Percentiles rank a stretch among this genome's conserved stretches.
Conservation (phyloP, 2,329 filamentous ascomycete species). For the Ceratocystis albifundus region DNA sequence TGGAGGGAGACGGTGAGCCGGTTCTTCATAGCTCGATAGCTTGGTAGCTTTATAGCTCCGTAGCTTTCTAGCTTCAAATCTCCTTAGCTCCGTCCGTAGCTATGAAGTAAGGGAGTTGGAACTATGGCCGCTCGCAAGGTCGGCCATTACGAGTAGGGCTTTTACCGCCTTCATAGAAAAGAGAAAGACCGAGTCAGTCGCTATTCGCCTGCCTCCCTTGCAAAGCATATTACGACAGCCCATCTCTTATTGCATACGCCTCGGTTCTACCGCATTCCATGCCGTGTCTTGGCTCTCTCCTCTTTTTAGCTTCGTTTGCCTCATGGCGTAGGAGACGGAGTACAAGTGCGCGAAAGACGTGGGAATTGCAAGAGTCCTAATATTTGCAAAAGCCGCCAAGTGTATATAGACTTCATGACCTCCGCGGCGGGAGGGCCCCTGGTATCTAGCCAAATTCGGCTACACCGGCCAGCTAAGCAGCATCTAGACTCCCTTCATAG, state of each 20-base stretch:
- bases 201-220: not conserved
- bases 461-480: not conserved
- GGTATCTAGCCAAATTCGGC: not conserved
- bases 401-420: constrained; percentile 10
- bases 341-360: not conserved
- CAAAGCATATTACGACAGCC: too few relatives aligned
- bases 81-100: not conserved
- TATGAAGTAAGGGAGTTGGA: not conserved
- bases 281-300: not conserved
- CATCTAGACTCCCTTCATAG: constrained; percentile 3
- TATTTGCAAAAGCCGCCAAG: not conserved
- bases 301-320: not conserved
- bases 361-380: too few relatives aligned
- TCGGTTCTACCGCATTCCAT: not conserved
- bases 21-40: too few relatives aligned
- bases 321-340: not conserved
- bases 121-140: not conserved
- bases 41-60: not conserved
- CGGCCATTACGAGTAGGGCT: not conserved
- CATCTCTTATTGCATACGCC: not conserved
- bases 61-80: not conserved
- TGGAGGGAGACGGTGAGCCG: not conserved
- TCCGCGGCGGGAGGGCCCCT: not conserved
- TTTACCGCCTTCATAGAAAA: not conserved
- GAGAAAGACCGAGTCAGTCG: not conserved